Evolutionary conservation across 2,329 filamentous ascomycete genomes (phyloP).

Genomic region (Apiospora koreana): DNA sequence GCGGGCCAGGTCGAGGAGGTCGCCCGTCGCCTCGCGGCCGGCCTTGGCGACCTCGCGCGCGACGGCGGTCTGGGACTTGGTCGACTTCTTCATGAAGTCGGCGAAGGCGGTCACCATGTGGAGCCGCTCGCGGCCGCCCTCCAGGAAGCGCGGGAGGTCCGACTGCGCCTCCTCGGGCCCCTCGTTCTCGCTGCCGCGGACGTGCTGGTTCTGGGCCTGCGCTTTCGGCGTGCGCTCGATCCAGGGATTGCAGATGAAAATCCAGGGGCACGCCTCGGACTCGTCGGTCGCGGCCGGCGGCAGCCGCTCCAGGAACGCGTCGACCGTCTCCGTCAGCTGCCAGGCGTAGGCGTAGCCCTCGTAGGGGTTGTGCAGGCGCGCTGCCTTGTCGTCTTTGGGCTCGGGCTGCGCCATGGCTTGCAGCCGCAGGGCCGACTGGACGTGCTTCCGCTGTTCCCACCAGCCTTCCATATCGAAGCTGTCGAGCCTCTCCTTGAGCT

Average conservation of each 20-base stretch:
- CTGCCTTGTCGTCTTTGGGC: slow-evolving; percentile 17
- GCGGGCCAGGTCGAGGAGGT: slow-evolving; percentile 63
- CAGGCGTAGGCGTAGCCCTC: slow-evolving; percentile 56
- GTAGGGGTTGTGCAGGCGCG: slow-evolving; percentile 58
- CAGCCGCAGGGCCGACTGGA: slow-evolving; percentile 23
- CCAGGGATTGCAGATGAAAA: slow-evolving; percentile 71
- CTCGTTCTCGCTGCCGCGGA: slow-evolving; percentile 51
- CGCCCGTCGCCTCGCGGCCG: slow-evolving; percentile 47
- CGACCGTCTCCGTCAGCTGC: slow-evolving; percentile 64
- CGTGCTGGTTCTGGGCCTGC: slow-evolving; percentile 35
- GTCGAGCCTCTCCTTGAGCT: slow-evolving; percentile 51
- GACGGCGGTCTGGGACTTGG: slow-evolving; percentile 36
- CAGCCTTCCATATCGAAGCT: slow-evolving; percentile 52
- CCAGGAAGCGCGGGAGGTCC: slow-evolving; percentile 49
- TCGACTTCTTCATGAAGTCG: slow-evolving; percentile 42
- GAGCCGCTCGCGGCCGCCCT: slow-evolving; percentile 54
- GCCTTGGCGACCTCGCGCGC: slow-evolving; percentile 51
- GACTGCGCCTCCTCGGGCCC: slow-evolving; percentile 46
- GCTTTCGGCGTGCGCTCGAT: slow-evolving; percentile 38
- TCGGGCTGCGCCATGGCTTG: slow-evolving; percentile 20
- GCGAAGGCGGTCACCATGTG: slow-evolving; percentile 50
- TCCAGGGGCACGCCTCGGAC: slow-evolving; percentile 59
- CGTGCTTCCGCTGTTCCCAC: slow-evolving; percentile 38
- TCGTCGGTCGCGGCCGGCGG: slow-evolving; percentile 64
- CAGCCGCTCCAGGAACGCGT: slow-evolving; percentile 67